phyloP scores from a whole-genome alignment of 352 stramenopile species.

The Phytopythium aichiense region DNA sequence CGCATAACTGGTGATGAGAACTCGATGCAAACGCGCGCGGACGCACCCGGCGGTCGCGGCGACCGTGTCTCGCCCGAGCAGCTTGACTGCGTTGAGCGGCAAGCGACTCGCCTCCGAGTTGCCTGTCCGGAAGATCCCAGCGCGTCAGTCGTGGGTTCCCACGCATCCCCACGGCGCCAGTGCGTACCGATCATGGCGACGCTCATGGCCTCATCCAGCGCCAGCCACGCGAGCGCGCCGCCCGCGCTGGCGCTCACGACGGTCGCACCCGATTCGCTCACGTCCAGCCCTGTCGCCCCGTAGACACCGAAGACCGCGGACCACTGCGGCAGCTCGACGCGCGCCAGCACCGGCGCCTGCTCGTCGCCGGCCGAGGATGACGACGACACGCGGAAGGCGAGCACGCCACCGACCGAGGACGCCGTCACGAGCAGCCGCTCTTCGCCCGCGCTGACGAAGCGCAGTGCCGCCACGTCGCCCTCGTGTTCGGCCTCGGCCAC shows the following conservation, averaged over 20 bases:
- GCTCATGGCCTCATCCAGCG: conserved; percentile 45
- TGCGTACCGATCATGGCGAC: conserved; percentile 48
- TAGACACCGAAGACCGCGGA: conserved; percentile 35
- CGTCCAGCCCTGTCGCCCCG: conserved; percentile 55
- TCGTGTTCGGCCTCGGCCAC: conserved; percentile 42
- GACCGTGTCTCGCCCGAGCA: conserved; percentile 61
- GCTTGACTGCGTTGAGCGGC: conserved; percentile 62
- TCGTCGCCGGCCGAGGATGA: conserved; percentile 7
- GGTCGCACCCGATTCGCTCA: conserved; percentile 35
- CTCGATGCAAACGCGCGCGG: neutral
- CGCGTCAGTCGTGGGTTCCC: neutral
- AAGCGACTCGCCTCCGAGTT: conserved; percentile 51
- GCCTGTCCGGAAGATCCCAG: conserved; percentile 15
- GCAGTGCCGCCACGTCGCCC: conserved; percentile 62
- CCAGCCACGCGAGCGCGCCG: conserved; percentile 63
- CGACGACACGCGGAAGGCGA: conserved; percentile 35
- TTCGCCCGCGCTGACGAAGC: conserved; percentile 35
- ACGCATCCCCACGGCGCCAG: no score
- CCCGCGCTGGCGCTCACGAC: conserved; percentile 49
- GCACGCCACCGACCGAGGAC: conserved; percentile 48
- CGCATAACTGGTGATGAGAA: conserved; percentile 2
- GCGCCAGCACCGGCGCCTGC: conserved; percentile 7
- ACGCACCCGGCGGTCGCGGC: conserved; percentile 66
- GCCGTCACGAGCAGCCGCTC: conserved; percentile 61
- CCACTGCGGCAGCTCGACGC: conserved; percentile 53